Percentiles rank a stretch among this genome's conserved stretches.
Conservation (phyloP, 1,284 basidiomycete species). For the Ganoderma boninense region DNA sequence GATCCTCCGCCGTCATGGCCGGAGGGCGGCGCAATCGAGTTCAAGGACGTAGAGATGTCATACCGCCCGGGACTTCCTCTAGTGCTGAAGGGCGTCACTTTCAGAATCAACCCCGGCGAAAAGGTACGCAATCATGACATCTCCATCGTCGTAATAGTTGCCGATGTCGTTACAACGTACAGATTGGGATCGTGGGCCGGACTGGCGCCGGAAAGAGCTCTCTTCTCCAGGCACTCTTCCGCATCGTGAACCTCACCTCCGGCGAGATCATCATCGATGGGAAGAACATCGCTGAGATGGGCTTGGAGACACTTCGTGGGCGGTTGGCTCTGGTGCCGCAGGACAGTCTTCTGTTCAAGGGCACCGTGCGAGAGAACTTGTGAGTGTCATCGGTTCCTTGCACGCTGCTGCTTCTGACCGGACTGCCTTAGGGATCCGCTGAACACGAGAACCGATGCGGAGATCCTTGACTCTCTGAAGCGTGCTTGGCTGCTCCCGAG, state of each 20-base stretch:
- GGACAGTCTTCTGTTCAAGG: constrained; percentile 69
- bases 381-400: constrained; percentile 42
- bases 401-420: constrained; percentile 10
- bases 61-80: constrained; percentile 79
- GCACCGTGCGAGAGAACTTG: constrained; percentile 76
- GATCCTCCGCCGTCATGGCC: constrained; percentile 78
- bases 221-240: constrained; percentile 76
- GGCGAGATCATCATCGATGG: constrained; percentile 81
- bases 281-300: constrained; percentile 63
- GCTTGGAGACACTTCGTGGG: constrained; percentile 63
- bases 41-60: constrained; percentile 68
- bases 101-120: constrained; percentile 72
- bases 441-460: constrained; percentile 58
- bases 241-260: constrained; percentile 69
- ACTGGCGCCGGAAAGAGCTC: constrained; percentile 85
- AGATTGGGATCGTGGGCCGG: constrained; percentile 80
- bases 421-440: constrained; percentile 61
- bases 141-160: neutral
- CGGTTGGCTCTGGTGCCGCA: constrained; percentile 79
- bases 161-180: neutral
- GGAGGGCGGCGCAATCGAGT: constrained; percentile 63
- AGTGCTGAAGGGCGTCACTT: constrained; percentile 74
- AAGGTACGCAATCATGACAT: constrained; percentile 53
- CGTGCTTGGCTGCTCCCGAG: constrained; percentile 70
- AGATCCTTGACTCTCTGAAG: constrained; percentile 60